Evolutionary conservation across 495 filamentous ascomycete species (phyloP), one percentile per base, ranked within the genome.

Genomic region (Aspergillus biplanus): DNA sequence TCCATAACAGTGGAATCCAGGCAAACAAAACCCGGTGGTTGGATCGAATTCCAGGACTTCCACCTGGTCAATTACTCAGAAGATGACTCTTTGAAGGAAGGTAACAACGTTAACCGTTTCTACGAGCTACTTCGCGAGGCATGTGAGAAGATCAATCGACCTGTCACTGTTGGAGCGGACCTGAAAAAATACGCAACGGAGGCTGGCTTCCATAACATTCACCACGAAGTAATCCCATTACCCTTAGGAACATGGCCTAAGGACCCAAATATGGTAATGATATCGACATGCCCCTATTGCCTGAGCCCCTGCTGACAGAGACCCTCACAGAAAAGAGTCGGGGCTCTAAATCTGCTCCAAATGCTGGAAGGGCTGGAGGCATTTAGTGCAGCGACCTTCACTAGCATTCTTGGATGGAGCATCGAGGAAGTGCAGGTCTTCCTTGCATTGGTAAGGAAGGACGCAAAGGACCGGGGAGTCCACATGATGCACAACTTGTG

Each of bases 401-500:
- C 61, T 0, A 56, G 46, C 6, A 18, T 63, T n/a, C 47, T 63
- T 7, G 61, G 61, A 4, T 58, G 61, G 61, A 52, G 4, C 7
- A 39, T 58, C 7, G 61, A 63, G n/a, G 61, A 52, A 8, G 61
- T 63, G 2, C 31, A 58, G 9, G 33, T 46, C 0, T 63, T 63
- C 18, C 34, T 63, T 33, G 33, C 32, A 1, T 13, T 52, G 44
- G 61, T 63, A 7, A 11, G 61, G 5, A 34, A 52, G 35, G 55
- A 63, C 37, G 33, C 46, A 16, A 46, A 50, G 48, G 12, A 34
- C 11, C 47, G 56, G 31, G 33, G 61, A 7, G 61, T 58, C 21
- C 75, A 59, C 48, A 48, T 62, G 59, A 55, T 62, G 59, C 50
- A 68, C 33, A 46, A 62, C 18, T 62, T 62, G 59, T 62, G 12